phyloP scores from a whole-genome alignment of 2,329 filamentous ascomycete genomes.

The Cladosporium sp. region DNA sequence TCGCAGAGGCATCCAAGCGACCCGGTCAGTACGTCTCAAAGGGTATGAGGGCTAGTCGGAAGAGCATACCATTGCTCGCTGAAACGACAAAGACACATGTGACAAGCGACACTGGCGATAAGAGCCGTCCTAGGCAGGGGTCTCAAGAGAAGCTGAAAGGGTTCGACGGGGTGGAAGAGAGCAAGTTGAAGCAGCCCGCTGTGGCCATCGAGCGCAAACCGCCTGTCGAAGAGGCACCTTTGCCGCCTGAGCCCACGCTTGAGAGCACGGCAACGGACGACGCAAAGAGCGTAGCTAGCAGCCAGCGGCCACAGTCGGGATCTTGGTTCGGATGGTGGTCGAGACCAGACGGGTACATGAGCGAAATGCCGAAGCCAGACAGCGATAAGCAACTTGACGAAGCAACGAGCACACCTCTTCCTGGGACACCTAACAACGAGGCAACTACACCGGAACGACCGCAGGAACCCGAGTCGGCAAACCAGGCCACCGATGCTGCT shows the following conservation, averaged over 20 bases:
- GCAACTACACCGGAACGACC: not conserved
- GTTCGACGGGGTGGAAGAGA: conserved; percentile 26
- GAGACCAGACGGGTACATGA: conserved; percentile 49
- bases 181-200: conserved; percentile 27
- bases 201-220: conserved; percentile 24
- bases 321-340: conserved; percentile 54
- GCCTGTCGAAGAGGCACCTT: conserved; percentile 41
- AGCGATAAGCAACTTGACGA: conserved; percentile 35
- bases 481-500: conserved; percentile 1
- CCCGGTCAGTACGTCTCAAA: conserved; percentile 39
- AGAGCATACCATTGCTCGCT: conserved; percentile 48
- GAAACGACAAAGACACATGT: conserved; percentile 51
- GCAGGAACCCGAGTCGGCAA: not conserved
- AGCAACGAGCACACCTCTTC: conserved; percentile 46
- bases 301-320: conserved; percentile 29
- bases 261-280: conserved; percentile 29
- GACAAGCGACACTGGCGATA: conserved; percentile 36
- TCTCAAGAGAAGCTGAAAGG: conserved; percentile 33
- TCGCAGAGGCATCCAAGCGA: conserved; percentile 20
- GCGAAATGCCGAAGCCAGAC: conserved; percentile 41
- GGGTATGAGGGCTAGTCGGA: conserved; percentile 48
- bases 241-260: conserved; percentile 46
- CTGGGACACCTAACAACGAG: conserved; percentile 36
- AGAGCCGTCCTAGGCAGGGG: conserved; percentile 28
- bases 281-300: conserved; percentile 24